These are phyloP conservation scores for Lasiosphaeria hispida DNA, from an alignment of 495 filamentous ascomycete species.

Conservation along the genomic window DNA sequence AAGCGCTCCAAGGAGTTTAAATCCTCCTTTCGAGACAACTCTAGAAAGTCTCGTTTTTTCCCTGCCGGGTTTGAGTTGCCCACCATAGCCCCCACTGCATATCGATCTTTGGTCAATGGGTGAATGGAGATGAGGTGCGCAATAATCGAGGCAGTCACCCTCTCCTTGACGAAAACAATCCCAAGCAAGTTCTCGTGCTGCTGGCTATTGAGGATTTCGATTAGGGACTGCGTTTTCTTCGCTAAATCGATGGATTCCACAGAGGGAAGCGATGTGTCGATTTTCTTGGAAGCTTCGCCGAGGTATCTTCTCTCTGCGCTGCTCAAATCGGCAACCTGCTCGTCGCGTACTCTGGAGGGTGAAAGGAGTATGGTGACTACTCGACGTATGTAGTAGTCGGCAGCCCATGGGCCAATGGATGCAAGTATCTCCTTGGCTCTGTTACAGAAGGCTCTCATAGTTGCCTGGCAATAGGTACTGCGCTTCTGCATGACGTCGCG, in stretches of 20 bases:
- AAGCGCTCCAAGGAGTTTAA: slow-evolving; percentile 65
- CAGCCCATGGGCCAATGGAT: slow-evolving; percentile 72
- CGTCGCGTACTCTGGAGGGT: slow-evolving; percentile 26
- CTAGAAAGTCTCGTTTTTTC: slow-evolving; percentile 54
- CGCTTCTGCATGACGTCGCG: slow-evolving; percentile 45
- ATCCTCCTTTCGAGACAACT: slow-evolving; percentile 57
- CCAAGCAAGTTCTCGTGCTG: slow-evolving; percentile 55
- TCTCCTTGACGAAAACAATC: slow-evolving; percentile 75
- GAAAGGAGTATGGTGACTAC: slow-evolving; percentile 50
- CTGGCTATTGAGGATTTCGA: slow-evolving; percentile 47
- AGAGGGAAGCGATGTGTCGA: slow-evolving; percentile 37
- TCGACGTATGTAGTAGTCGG: slow-evolving; percentile 65
- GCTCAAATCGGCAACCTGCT: slow-evolving; percentile 39
- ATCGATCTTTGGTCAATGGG: slow-evolving; percentile 53
- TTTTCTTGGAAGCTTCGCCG: slow-evolving; percentile 43
- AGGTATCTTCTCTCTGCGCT: slow-evolving; percentile 63
- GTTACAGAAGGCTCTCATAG: slow-evolving; percentile 58
- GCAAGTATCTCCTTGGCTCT: slow-evolving; percentile 51
- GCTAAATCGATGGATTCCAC: slow-evolving; percentile 39
- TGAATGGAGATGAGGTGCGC: slow-evolving; percentile 63
- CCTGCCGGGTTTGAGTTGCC: slow-evolving; percentile 60
- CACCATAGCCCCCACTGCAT: slow-evolving; percentile 64
- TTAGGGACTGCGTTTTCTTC: slow-evolving; percentile 52
- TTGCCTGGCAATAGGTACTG: slow-evolving; percentile 62
- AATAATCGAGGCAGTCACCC: slow-evolving; percentile 67